These are phyloP conservation scores for Durio zibethinus DNA, from an alignment of 345 rosid species.

Conservation along the genomic window DNA sequence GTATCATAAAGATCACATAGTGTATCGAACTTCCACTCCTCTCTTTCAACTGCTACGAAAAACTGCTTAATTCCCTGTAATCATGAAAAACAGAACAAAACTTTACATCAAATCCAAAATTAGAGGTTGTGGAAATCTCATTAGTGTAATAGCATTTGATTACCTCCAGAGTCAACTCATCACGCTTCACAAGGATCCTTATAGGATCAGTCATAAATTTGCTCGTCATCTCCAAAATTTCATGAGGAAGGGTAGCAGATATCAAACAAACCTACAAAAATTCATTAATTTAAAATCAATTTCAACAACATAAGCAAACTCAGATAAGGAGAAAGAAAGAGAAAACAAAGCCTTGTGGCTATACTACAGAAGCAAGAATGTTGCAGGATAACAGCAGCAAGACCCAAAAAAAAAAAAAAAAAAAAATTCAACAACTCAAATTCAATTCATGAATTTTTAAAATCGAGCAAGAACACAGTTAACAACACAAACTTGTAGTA, in stretches of 20 bases:
- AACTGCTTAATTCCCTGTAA: slow-evolving; percentile 91
- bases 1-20: slow-evolving; percentile 95
- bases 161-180: slow-evolving; percentile 97
- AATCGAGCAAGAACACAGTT: background rate
- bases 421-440: background rate
- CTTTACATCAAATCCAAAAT: background rate
- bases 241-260: slow-evolving; percentile 96
- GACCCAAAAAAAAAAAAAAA: background rate
- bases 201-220: slow-evolving; percentile 98
- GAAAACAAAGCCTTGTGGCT: background rate
- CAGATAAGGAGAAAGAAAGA: background rate
- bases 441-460: background rate
- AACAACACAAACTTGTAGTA: background rate
- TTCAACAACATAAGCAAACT: background rate
- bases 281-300: background rate
- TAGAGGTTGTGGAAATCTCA: background rate
- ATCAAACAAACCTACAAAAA: slow-evolving; percentile 72
- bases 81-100: slow-evolving; percentile 10
- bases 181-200: slow-evolving; percentile 95
- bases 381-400: background rate
- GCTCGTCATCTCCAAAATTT: slow-evolving; percentile 88
- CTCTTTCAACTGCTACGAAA: slow-evolving; percentile 91
- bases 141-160: background rate
- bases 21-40: slow-evolving; percentile 99
- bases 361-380: background rate